These are phyloP conservation scores for Talaromyces piceae DNA, from an alignment of 2,329 filamentous ascomycete genomes.

Conservation along the genomic window DNA sequence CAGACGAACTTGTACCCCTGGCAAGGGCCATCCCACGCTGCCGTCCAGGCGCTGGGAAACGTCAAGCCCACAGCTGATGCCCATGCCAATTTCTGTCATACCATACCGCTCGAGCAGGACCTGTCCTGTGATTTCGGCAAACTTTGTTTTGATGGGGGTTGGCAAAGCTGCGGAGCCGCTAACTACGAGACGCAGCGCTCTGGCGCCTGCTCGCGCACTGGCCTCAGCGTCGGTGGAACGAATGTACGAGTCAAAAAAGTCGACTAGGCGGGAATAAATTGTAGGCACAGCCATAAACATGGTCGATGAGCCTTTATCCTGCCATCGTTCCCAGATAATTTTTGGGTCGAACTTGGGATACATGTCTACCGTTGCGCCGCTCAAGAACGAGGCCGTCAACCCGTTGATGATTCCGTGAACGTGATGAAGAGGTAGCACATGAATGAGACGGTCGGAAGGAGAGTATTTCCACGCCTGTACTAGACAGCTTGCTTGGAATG, in stretches of 20 bases:
- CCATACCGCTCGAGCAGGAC: slow-evolving; percentile 43
- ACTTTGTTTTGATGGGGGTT: slow-evolving; percentile 34
- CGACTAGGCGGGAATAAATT: slow-evolving; percentile 43
- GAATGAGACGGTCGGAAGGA: slow-evolving; percentile 40
- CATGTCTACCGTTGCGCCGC: slow-evolving; percentile 44
- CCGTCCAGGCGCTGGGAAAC: slow-evolving; percentile 37
- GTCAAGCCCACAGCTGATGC: slow-evolving; percentile 38
- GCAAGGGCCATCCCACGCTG: slow-evolving; percentile 42
- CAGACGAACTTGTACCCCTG: slow-evolving; percentile 41
- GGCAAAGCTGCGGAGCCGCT: slow-evolving; percentile 38
- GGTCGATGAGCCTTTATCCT: slow-evolving; percentile 31
- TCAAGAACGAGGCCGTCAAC: slow-evolving; percentile 40
- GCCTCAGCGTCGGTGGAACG: slow-evolving; percentile 27
- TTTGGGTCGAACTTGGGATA: slow-evolving; percentile 36
- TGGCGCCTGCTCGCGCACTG: slow-evolving; percentile 25
- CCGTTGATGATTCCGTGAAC: slow-evolving; percentile 46
- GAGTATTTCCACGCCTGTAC: slow-evolving; percentile 35
- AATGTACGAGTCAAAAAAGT: slow-evolving; percentile 37
- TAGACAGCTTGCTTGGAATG: slow-evolving; percentile 23
- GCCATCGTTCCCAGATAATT: slow-evolving; percentile 43
- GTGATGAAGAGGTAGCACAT: slow-evolving; percentile 45
- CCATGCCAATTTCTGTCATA: slow-evolving; percentile 46
- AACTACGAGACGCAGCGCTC: slow-evolving; percentile 31
- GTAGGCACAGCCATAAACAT: slow-evolving; percentile 48
- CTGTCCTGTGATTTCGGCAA: slow-evolving; percentile 35